These are phyloP conservation scores for Plasmodium billcollinsi DNA, from an alignment of 169 alveolate genomes.

Conservation along the genomic window DNA sequence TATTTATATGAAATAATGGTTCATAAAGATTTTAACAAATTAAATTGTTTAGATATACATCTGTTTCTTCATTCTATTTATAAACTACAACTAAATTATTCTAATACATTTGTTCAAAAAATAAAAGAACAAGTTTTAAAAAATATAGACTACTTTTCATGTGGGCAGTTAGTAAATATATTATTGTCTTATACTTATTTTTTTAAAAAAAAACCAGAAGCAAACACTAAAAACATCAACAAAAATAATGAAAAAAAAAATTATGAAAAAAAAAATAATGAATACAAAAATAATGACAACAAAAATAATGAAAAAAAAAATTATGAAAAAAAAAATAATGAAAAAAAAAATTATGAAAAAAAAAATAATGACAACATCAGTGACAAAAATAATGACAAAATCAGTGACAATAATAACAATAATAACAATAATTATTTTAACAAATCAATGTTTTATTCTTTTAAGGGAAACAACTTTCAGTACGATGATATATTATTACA, in stretches of 20 bases:
- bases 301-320: too few species aligned
- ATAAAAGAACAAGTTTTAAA: slow-evolving; percentile 55
- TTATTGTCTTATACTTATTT: slow-evolving; percentile 47
- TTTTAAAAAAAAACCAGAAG: not conserved
- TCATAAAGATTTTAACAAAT: slow-evolving; percentile 6
- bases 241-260: too few species aligned
- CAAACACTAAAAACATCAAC: too few species aligned
- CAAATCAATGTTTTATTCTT: too few species aligned
- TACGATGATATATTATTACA: slow-evolving; percentile 19
- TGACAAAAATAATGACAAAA: not conserved
- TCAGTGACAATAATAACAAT: not conserved
- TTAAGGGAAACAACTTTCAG: not conserved
- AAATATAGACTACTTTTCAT: slow-evolving; percentile 31
- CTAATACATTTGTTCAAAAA: slow-evolving; percentile 29
- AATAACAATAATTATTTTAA: too few species aligned
- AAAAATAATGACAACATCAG: too few species aligned
- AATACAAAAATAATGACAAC: too few species aligned
- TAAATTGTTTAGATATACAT: slow-evolving; percentile 50
- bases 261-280: too few species aligned
- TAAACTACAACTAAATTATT: slow-evolving; percentile 45
- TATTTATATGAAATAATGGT: slow-evolving; percentile 17
- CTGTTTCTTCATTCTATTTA: slow-evolving; percentile 60
- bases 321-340: too few species aligned
- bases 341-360: too few species aligned
- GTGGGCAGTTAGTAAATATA: slow-evolving; percentile 50